Evolutionary conservation across 352 stramenopile species (phyloP).

Genomic region (Phytopythium delawarense): DNA sequence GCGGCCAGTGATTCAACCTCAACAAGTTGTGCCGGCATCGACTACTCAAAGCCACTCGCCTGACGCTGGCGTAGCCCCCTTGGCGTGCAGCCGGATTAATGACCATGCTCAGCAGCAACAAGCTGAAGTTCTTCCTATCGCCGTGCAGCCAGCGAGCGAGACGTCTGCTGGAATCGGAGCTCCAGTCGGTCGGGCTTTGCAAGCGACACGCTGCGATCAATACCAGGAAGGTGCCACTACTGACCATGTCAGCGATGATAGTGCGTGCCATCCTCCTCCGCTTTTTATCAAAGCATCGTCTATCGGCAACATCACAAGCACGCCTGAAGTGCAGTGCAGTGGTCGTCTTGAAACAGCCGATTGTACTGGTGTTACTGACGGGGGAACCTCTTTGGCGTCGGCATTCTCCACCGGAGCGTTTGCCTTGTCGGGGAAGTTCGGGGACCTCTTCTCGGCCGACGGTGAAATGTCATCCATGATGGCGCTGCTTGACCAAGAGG

Average conservation of each 20-base stretch:
- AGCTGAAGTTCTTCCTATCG: not conserved
- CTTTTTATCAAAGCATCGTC: not conserved
- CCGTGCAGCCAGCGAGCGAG: not conserved
- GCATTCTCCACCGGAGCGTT: not conserved
- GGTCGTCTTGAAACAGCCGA: not conserved
- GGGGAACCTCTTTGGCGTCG: not conserved
- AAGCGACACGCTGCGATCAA: not conserved
- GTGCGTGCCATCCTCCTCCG: not conserved
- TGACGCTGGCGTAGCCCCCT: not conserved
- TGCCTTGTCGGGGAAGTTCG: slow-evolving; percentile 23
- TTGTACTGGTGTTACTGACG: not conserved
- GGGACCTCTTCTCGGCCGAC: slow-evolving; percentile 20
- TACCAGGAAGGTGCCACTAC: not conserved
- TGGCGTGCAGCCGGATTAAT: too few species aligned
- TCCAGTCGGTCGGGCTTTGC: not conserved
- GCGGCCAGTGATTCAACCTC: not conserved
- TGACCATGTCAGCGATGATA: not conserved
- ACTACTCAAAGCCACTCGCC: not conserved
- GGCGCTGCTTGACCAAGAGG: slow-evolving; percentile 35
- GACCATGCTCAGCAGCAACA: not conserved
- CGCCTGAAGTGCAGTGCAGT: not conserved
- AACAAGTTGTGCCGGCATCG: too few species aligned
- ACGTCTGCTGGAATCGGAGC: not conserved
- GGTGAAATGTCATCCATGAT: slow-evolving; percentile 30
- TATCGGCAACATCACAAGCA: not conserved